Evolutionary conservation across 2,329 filamentous ascomycete species (phyloP).

Genomic region (Geosmithia flava): DNA sequence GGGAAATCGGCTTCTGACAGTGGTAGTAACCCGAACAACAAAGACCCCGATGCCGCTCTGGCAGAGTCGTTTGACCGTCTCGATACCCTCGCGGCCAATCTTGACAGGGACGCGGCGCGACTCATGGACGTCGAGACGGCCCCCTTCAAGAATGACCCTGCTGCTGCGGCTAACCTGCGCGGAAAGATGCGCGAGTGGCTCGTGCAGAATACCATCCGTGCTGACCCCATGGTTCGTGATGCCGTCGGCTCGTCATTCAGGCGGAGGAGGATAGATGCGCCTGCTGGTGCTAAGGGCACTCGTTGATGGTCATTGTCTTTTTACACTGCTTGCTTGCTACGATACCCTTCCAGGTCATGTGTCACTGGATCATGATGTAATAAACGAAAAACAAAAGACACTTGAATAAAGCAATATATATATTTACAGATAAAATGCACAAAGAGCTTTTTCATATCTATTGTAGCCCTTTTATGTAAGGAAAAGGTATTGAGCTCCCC

Average conservation of each 20-base stretch:
- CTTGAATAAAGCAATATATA: too few relatives aligned
- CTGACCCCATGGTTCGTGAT: constrained; percentile 70
- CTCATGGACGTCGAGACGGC: constrained; percentile 68
- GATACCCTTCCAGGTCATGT: neutral
- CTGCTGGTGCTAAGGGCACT: constrained; percentile 45
- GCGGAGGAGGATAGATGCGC: constrained; percentile 48
- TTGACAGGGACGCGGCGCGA: constrained; percentile 58
- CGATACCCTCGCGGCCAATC: constrained; percentile 41
- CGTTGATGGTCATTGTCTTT: constrained; percentile 13
- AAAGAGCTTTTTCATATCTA: too few relatives aligned
- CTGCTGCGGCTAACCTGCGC: constrained; percentile 44
- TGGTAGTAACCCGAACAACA: constrained; percentile 5
- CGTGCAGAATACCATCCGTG: constrained; percentile 71
- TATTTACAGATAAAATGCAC: too few relatives aligned
- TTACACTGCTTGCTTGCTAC: neutral
- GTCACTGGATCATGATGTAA: too few relatives aligned
- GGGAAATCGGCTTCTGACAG: constrained; percentile 7
- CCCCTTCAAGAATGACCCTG: constrained; percentile 65
- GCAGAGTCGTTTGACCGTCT: constrained; percentile 57
- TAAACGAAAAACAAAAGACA: too few relatives aligned
- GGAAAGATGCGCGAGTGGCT: constrained; percentile 75
- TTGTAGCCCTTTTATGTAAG: too few relatives aligned
- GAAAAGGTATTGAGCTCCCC: too few relatives aligned
- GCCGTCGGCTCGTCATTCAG: constrained; percentile 59
- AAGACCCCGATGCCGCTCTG: constrained; percentile 33